phyloP scores from a whole-genome alignment of 2,329 filamentous ascomycete genomes.

The Penicillium sp. region DNA sequence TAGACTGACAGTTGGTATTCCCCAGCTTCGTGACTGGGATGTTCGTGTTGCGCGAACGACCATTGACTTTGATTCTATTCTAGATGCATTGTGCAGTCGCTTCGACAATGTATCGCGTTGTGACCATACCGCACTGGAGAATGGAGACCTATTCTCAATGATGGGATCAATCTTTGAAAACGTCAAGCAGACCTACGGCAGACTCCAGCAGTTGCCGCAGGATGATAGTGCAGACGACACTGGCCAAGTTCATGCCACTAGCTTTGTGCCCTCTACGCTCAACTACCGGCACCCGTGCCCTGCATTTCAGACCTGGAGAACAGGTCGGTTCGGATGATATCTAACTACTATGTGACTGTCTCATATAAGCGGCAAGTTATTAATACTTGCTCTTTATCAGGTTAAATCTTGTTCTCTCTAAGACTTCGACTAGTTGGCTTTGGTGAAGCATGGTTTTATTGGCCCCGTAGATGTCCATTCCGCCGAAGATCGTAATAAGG shows the following conservation, averaged over 20 bases:
- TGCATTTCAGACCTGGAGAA: neutral
- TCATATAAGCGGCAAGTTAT: no score
- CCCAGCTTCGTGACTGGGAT: conserved; percentile 1
- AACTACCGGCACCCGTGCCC: neutral
- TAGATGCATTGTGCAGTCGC: neutral
- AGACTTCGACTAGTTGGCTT: no score
- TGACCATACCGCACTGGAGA: neutral
- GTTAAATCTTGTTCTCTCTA: no score
- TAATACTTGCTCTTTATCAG: no score
- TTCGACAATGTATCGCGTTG: neutral
- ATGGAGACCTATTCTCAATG: neutral
- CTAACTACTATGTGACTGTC: neutral
- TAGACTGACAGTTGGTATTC: neutral
- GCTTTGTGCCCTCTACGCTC: neutral
- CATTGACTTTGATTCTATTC: neutral
- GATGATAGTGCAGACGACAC: neutral
- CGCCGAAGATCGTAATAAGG: no score
- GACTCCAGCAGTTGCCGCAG: neutral
- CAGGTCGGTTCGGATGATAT: neutral
- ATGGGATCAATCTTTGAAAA: neutral
- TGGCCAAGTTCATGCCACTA: neutral
- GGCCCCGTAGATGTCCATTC: no score
- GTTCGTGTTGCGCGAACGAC: conserved; percentile 1
- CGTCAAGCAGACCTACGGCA: neutral
- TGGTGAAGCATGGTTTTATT: no score